Evolutionary conservation across 495 filamentous ascomycete species (phyloP).

Genomic region (Hypoxylon fragiforme): DNA sequence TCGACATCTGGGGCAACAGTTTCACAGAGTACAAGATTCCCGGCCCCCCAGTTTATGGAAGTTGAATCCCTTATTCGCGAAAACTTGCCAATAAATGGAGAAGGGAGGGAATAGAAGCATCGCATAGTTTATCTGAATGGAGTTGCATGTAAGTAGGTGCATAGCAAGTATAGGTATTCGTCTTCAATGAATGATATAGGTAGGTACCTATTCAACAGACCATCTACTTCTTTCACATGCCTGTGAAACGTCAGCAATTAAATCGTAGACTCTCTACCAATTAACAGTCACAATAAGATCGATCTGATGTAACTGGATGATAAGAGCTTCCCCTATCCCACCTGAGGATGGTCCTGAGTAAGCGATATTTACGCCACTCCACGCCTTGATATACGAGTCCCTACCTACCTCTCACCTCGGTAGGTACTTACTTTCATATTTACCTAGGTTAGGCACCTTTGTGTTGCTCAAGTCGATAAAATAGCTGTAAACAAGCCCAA

Average conservation of each 20-base stretch:
- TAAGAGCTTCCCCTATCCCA: conserved; percentile 1
- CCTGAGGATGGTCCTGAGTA: not conserved
- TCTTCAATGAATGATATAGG: too few species aligned
- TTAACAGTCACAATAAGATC: not conserved
- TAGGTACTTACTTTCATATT: too few species aligned
- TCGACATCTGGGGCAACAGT: conserved; percentile 48
- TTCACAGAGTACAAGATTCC: conserved; percentile 32
- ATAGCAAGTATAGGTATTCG: too few species aligned
- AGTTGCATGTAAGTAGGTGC: too few species aligned
- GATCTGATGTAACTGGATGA: conserved; percentile 5
- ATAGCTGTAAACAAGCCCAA: too few species aligned
- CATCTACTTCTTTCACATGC: not conserved
- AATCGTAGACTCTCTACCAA: not conserved
- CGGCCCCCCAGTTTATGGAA: conserved; percentile 19
- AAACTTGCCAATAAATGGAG: too few species aligned
- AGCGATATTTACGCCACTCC: not conserved
- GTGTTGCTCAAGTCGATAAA: too few species aligned
- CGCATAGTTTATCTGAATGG: too few species aligned
- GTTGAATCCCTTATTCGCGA: not conserved
- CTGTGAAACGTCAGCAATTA: not conserved
- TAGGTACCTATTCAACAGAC: too few species aligned
- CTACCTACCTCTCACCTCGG: too few species aligned
- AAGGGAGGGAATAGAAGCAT: not conserved
- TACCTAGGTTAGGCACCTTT: too few species aligned
- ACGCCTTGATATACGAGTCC: too few species aligned